Evolutionary conservation across 2,329 filamentous ascomycete species (phyloP).

Genomic region (Coccinonectria pachysandricola): DNA sequence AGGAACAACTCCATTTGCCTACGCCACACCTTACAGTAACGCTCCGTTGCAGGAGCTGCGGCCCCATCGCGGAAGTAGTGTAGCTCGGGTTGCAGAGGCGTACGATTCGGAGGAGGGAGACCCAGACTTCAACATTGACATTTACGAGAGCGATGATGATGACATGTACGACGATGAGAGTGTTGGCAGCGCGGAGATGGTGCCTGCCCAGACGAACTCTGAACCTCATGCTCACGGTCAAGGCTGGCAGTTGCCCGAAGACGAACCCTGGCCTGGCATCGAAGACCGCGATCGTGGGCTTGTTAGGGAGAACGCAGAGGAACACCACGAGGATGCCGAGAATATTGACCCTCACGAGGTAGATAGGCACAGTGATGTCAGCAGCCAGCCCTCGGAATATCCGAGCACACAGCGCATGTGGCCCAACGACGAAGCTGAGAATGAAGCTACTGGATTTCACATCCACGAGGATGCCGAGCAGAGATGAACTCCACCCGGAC

Average conservation of each 20-base stretch:
- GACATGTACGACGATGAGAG: slow-evolving; percentile 20
- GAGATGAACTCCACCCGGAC: no score
- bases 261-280: slow-evolving; percentile 47
- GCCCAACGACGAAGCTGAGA: slow-evolving; percentile 17
- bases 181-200: slow-evolving; percentile 16
- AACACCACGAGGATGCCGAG: slow-evolving; percentile 37
- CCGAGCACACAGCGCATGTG: slow-evolving; percentile 39
- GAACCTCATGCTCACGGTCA: slow-evolving; percentile 19
- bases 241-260: slow-evolving; percentile 34
- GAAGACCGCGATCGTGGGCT: slow-evolving; percentile 40
- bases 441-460: slow-evolving; percentile 19
- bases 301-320: no score
- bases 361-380: slow-evolving; percentile 27
- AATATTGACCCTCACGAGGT: slow-evolving; percentile 35
- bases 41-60: slow-evolving; percentile 36
- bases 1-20: slow-evolving; percentile 52
- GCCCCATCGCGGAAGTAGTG: slow-evolving; percentile 18
- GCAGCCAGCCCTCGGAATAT: slow-evolving; percentile 47
- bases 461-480: slow-evolving; percentile 34
- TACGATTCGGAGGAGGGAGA: slow-evolving; percentile 27
- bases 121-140: slow-evolving; percentile 27
- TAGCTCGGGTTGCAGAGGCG: slow-evolving; percentile 16
- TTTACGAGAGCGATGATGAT: slow-evolving; percentile 27
- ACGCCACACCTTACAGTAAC: slow-evolving; percentile 65
- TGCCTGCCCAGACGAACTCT: slow-evolving; percentile 13